Evolutionary conservation across 78 protist genomes (phyloP).

Genomic region (Tieghemostelium lacteum): DNA sequence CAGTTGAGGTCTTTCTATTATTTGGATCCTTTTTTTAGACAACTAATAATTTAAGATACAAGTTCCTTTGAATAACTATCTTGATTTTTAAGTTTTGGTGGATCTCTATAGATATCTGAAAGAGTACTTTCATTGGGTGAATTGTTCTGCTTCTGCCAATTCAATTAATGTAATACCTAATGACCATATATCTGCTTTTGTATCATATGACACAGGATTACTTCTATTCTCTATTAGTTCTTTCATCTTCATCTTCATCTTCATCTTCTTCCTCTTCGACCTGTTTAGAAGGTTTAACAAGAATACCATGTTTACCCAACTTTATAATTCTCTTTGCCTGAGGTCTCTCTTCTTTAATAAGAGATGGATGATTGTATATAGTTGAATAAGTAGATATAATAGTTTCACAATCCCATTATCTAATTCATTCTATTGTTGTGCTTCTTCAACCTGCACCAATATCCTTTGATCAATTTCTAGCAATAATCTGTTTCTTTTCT

Average conservation of each 20-base stretch:
- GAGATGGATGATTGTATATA: constrained; percentile 81
- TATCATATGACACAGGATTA: constrained; percentile 77
- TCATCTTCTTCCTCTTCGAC: not conserved
- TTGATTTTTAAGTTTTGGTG: constrained; percentile 79
- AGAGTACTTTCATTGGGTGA: constrained; percentile 83
- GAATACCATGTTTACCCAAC: constrained; percentile 34
- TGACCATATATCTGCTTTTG: constrained; percentile 83
- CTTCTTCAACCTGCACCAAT: constrained; percentile 5
- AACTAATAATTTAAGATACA: constrained; percentile 37
- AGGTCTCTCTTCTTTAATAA: constrained; percentile 58
- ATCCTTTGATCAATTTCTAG: constrained; percentile 36
- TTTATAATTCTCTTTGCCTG: no score
- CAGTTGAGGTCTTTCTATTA: constrained; percentile 77
- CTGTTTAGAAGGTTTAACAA: not conserved
- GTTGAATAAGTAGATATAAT: constrained; percentile 82
- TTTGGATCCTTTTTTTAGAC: constrained; percentile 79
- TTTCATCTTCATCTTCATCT: constrained; percentile 77
- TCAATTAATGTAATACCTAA: constrained; percentile 82
- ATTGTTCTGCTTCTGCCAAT: constrained; percentile 81
- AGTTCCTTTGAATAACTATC: constrained; percentile 64
- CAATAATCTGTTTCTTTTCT: constrained; percentile 32
- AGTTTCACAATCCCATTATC: constrained; percentile 84
- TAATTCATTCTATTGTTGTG: constrained; percentile 58
- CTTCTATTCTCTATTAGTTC: constrained; percentile 41
- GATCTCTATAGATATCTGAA: constrained; percentile 76